These are phyloP conservation scores for Talaromyces liani DNA, from an alignment of 495 filamentous ascomycete genomes.

Conservation along the genomic window DNA sequence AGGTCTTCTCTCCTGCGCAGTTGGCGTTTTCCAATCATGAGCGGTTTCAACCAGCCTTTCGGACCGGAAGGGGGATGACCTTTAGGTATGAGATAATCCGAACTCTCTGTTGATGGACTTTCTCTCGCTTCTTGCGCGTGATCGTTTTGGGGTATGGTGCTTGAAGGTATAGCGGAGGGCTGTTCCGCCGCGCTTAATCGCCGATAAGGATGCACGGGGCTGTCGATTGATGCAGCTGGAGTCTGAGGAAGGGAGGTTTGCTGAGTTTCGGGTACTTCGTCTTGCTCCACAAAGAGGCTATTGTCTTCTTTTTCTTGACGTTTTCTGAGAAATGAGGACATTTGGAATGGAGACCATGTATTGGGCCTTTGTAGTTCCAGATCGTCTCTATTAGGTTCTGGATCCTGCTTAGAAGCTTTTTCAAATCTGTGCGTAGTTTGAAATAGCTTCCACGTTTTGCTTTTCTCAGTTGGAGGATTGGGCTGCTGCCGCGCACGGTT, in stretches of 20 bases:
- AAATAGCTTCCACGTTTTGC: constrained; percentile 7
- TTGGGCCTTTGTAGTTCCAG: constrained; percentile 1
- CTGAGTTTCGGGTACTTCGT: constrained; percentile 1
- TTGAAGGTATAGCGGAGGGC: not conserved
- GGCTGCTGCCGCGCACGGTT: constrained; percentile 1
- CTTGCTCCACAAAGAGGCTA: constrained; percentile 9
- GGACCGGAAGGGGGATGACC: too few species aligned
- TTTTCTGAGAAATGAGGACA: not conserved
- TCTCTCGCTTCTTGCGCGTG: not conserved
- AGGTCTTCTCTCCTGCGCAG: not conserved
- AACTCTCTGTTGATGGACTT: not conserved
- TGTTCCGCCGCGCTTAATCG: not conserved
- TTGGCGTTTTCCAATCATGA: not conserved
- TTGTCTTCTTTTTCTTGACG: not conserved
- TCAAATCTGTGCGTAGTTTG: constrained; percentile 2
- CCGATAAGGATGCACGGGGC: not conserved
- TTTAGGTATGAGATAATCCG: too few species aligned
- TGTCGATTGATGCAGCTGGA: not conserved
- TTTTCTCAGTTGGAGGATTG: not conserved
- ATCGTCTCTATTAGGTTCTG: constrained; percentile 1
- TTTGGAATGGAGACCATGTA: constrained; percentile 7
- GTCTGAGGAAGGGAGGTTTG: not conserved
- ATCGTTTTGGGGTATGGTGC: not conserved
- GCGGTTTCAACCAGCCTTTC: too few species aligned
- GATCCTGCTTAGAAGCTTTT: constrained; percentile 2